Conservation (phyloP, 2,329 filamentous ascomycete genomes). For the Pseudogymnoascus sp. region DNA sequence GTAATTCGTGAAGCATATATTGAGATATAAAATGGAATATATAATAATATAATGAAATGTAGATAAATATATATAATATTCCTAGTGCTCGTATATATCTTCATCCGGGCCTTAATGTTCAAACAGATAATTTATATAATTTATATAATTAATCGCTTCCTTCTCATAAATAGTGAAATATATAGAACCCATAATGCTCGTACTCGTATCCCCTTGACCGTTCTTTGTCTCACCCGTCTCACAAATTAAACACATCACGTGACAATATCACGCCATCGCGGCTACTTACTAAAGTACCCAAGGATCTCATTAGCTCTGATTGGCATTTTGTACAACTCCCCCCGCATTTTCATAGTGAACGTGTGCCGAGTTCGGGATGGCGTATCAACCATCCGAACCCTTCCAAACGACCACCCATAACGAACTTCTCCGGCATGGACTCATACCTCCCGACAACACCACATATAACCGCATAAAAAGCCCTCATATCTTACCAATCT, state of each 20-base stretch:
- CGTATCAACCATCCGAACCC: slow-evolving; percentile 3
- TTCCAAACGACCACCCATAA: neutral
- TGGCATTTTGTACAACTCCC: slow-evolving; percentile 6
- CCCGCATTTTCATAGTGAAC: slow-evolving; percentile 4
- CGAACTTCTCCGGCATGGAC: slow-evolving; percentile 1
- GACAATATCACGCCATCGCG: neutral
- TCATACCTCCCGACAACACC: neutral
- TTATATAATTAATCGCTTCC: neutral
- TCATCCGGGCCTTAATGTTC: neutral
- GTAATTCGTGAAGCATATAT: too few species aligned
- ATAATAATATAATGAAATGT: neutral
- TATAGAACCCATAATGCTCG: neutral
- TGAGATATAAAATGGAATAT: too few species aligned
- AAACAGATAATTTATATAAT: too few species aligned
- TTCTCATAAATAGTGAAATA: neutral
- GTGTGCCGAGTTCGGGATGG: slow-evolving; percentile 6
- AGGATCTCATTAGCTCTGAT: neutral
- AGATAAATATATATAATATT: neutral
- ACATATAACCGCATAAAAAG: neutral
- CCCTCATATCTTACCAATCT: neutral
- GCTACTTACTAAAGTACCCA: neutral
- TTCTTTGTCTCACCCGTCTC: neutral
- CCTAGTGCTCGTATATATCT: neutral
- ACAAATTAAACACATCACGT: neutral
- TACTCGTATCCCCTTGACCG: neutral